phyloP scores from a whole-genome alignment of 164 flowering plant genomes.

The Vitis riparia region DNA sequence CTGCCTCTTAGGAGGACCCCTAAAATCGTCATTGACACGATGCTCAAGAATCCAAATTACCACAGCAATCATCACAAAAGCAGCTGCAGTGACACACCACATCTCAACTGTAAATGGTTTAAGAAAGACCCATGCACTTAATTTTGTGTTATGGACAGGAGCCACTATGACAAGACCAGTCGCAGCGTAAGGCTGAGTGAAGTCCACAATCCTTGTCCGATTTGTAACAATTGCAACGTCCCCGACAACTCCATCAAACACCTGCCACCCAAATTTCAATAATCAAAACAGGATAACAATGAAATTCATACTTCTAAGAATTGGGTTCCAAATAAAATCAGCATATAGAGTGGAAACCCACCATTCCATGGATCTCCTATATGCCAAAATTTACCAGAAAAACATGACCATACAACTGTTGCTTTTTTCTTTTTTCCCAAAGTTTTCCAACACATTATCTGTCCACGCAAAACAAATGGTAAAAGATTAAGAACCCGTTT shows the following conservation, averaged over 20 bases:
- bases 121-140: conserved; percentile 80
- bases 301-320: too few species aligned
- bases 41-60: conserved; percentile 91
- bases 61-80: conserved; percentile 59
- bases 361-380: not conserved
- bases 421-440: too few species aligned
- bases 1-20: conserved; percentile 76
- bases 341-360: not conserved
- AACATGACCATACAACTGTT: not conserved
- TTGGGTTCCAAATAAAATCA: too few species aligned
- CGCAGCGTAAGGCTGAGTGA: conserved; percentile 72
- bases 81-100: conserved; percentile 73
- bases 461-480: not conserved
- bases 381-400: not conserved
- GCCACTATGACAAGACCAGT: conserved; percentile 77
- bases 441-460: not conserved
- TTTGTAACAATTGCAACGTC: conserved; percentile 74
- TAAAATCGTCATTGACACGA: conserved; percentile 68
- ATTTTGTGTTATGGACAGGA: conserved; percentile 37
- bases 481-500: not conserved
- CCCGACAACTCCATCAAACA: conserved; percentile 78
- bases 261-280: conserved; percentile 31
- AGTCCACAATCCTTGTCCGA: conserved; percentile 70
- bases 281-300: not conserved
- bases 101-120: conserved; percentile 69